A percentile compares a stretch with the other conserved stretches of the same genome.
phyloP scores from a whole-genome alignment of 2,329 filamentous ascomycete genomes.

The Calonectria pseudoturangicola region DNA sequence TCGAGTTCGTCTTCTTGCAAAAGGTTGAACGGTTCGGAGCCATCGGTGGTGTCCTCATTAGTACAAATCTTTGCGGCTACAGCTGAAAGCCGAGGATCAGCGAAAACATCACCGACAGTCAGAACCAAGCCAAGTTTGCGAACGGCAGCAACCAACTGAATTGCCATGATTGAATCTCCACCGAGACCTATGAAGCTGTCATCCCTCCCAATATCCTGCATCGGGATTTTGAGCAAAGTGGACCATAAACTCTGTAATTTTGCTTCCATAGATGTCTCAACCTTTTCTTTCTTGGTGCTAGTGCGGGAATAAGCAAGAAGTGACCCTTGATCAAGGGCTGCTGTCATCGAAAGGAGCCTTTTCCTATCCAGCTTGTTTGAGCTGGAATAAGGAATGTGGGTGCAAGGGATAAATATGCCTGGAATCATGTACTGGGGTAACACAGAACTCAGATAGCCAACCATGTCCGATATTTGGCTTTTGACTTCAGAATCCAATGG shows the following conservation, averaged over 20 bases:
- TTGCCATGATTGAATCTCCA: not conserved
- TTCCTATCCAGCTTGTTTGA: slow-evolving; percentile 43
- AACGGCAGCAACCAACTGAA: not conserved
- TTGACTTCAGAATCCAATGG: not conserved
- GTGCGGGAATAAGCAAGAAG: slow-evolving; percentile 5
- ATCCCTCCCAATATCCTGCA: not conserved
- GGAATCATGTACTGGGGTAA: slow-evolving; percentile 48
- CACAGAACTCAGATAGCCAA: slow-evolving; percentile 3
- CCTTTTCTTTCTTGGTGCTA: slow-evolving; percentile 7
- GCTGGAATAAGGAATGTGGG: slow-evolving; percentile 38
- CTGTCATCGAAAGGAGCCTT: not conserved
- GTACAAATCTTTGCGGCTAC: not conserved
- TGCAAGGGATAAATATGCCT: slow-evolving; percentile 35
- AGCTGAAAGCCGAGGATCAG: not conserved
- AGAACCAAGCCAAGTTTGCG: not conserved
- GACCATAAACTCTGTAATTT: slow-evolving; percentile 61
- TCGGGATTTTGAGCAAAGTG: not conserved
- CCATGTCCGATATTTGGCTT: slow-evolving; percentile 3
- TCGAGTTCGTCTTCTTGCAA: not conserved
- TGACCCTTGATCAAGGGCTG: slow-evolving; percentile 14
- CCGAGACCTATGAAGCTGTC: not conserved
- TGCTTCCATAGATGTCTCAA: slow-evolving; percentile 32
- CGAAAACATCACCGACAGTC: not conserved
- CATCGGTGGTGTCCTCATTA: not conserved
- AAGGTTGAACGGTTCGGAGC: not conserved